Base-by-base conservation (phyloP, 192 early-diverging fungal genomes). In the Globomyces pollinis-pini region DNA sequence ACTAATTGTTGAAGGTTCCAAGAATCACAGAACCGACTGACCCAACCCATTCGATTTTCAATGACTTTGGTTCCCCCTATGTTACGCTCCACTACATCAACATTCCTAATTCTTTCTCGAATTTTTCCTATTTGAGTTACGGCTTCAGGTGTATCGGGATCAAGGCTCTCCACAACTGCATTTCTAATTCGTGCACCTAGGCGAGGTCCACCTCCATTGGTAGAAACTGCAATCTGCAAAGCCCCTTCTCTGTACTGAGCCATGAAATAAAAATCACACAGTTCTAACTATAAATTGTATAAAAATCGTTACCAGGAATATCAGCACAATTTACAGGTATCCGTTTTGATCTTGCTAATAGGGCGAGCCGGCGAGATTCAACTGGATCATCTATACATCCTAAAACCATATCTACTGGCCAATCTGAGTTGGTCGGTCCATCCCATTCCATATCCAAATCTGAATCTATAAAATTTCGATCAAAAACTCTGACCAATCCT, bases 241-340 rank as follows among this genome's bases (percentile, higher is more conserved):
- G 30, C 34, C 12, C 68, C 75, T 15, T 63, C 44, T 9, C 66
- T 69, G 62, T 88, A 82, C 21, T 85, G 85, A 29, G 88, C 88
- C 73, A 91, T 89, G 69, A 96, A 93, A 70, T 87, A 94, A 70
- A 96, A 96, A 59, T 93, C 90, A 64, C 91, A 96, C 57, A 89
- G 63, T 8, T 86, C 84, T 18, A 34, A 16, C 5, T 11, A 23
- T 18, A n/a, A n/a, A 13, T 39, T 13, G 38, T 18, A n/a, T 20
- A 36, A 16, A 0, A 21, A 39, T 36, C 7, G 8, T 0, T 54
- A 54, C 52, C 52, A 34, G 91, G 91, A 28, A 94, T 86, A 61
- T 94, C 93, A 0, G 93, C 91, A 18, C 89, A 90, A 62, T 96
- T 94, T 23, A 94, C 90, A 2, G 91, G 91, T 28, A 92, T 91